phyloP scores from a whole-genome alignment of 257 asterid species.

The Ophiorrhiza pumila region DNA sequence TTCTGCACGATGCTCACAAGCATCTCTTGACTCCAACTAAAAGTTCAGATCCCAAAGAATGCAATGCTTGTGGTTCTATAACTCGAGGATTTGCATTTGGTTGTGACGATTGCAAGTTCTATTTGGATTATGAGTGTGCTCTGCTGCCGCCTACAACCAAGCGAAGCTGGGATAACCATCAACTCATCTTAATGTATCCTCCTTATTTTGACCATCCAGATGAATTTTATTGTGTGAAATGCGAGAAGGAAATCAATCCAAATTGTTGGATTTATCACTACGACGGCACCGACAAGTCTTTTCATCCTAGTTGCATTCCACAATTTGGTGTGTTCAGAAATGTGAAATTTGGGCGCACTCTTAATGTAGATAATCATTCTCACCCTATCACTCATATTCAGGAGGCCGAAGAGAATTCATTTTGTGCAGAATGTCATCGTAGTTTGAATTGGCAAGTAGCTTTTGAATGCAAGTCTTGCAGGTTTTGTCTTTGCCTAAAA shows the following conservation, averaged over 20 bases:
- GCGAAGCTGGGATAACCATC: not conserved
- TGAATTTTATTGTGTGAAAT: not conserved
- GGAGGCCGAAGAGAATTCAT: not conserved
- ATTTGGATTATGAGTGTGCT: not conserved
- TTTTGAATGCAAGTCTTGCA: not conserved
- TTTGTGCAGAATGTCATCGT: not conserved
- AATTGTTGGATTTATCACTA: not conserved
- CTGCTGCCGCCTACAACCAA: not conserved
- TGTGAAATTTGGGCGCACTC: not conserved
- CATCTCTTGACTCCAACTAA: not conserved
- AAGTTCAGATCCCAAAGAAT: not conserved
- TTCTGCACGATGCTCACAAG: not conserved
- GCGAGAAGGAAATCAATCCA: constrained; percentile 8
- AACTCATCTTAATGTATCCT: not conserved
- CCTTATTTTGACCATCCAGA: constrained; percentile 7
- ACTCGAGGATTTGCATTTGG: not conserved
- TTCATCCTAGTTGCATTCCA: not conserved
- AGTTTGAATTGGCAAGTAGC: not conserved
- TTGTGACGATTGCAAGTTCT: not conserved
- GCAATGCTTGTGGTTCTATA: not conserved
- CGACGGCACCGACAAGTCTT: not conserved
- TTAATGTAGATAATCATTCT: not conserved
- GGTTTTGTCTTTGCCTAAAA: not conserved
- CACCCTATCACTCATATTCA: not conserved
- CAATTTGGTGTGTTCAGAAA: not conserved